Percentiles rank a stretch among this genome's conserved stretches.
Evolutionary conservation across 2,329 filamentous ascomycete genomes (phyloP).

Genomic region (Juglanconis oblonga): DNA sequence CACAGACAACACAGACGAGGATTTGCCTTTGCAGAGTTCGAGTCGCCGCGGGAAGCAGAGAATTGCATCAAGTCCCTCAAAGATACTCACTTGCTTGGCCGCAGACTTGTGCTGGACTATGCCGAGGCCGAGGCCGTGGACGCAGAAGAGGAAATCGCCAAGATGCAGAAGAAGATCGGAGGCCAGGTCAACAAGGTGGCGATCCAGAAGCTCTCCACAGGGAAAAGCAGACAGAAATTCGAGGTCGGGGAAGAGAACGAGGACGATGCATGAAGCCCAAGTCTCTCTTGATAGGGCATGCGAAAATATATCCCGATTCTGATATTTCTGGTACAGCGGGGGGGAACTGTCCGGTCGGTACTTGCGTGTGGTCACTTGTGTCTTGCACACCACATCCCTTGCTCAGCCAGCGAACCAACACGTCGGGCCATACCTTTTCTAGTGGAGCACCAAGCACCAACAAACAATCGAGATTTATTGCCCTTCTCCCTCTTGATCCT

Average conservation of each 20-base stretch:
- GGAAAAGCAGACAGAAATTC: slow-evolving; percentile 81
- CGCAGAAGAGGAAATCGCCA: slow-evolving; percentile 91
- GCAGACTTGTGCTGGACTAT: slow-evolving; percentile 86
- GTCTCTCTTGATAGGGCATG: slow-evolving; percentile 7
- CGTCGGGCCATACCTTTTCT: slow-evolving; percentile 15
- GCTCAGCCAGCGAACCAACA: slow-evolving; percentile 15
- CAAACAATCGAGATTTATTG: slow-evolving; percentile 7
- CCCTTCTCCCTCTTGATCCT: slow-evolving; percentile 8
- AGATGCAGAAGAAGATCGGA: slow-evolving; percentile 95
- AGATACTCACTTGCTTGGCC: slow-evolving; percentile 89
- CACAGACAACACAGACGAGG: slow-evolving; percentile 52
- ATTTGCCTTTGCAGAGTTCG: slow-evolving; percentile 96
- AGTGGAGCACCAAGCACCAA: slow-evolving; percentile 2
- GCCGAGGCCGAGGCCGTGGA: slow-evolving; percentile 85
- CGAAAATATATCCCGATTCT: slow-evolving; percentile 6
- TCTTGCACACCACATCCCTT: slow-evolving; percentile 19
- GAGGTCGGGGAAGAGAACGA: slow-evolving; percentile 73
- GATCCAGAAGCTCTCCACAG: slow-evolving; percentile 76
- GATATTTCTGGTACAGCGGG: slow-evolving; percentile 5
- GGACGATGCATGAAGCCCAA: slow-evolving; percentile 39
- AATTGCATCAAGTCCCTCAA: slow-evolving; percentile 88
- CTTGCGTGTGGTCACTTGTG: slow-evolving; percentile 13
- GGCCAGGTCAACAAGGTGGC: slow-evolving; percentile 88
- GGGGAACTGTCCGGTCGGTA: background rate
- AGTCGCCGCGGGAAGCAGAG: slow-evolving; percentile 80